phyloP scores from a whole-genome alignment of 768 basidiomycete species.

The Leccinum boreale region DNA sequence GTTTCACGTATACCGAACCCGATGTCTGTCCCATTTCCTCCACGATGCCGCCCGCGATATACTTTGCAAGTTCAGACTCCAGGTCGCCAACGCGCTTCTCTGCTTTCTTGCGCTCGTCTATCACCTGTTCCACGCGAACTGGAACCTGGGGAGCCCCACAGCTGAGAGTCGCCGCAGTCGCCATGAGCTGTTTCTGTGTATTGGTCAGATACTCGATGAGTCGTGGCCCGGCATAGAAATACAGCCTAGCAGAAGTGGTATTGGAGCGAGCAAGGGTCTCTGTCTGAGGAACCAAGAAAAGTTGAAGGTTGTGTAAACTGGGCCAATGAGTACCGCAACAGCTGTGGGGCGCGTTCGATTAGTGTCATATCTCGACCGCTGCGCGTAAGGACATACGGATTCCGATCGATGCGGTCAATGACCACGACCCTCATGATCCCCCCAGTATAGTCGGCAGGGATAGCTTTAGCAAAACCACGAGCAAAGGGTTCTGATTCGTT shows the following conservation, averaged over 20 bases:
- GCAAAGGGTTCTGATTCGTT: constrained; percentile 36
- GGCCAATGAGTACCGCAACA: constrained; percentile 87
- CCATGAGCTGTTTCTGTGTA: constrained; percentile 53
- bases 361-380: constrained; percentile 6
- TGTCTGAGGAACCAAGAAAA: constrained; percentile 69
- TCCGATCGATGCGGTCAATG: constrained; percentile 80
- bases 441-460: constrained; percentile 73
- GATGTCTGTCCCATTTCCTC: constrained; percentile 33
- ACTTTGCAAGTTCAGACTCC: constrained; percentile 58
- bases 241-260: constrained; percentile 66
- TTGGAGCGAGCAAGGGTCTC: constrained; percentile 60
- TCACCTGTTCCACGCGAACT: constrained; percentile 62
- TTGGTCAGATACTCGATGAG: constrained; percentile 60
- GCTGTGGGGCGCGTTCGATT: constrained; percentile 31
- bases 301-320: constrained; percentile 66
- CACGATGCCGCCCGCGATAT: constrained; percentile 42
- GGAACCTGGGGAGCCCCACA: constrained; percentile 66
- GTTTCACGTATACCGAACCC: constrained; percentile 38
- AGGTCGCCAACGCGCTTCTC: constrained; percentile 69
- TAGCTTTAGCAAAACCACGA: constrained; percentile 49
- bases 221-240: constrained; percentile 81
- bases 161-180: constrained; percentile 58
- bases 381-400: constrained; percentile 50
- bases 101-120: constrained; percentile 62
- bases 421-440: constrained; percentile 76